These are phyloP conservation scores for Parsonsia alboflavescens DNA, from an alignment of 257 asterid genomes.

Conservation along the genomic window DNA sequence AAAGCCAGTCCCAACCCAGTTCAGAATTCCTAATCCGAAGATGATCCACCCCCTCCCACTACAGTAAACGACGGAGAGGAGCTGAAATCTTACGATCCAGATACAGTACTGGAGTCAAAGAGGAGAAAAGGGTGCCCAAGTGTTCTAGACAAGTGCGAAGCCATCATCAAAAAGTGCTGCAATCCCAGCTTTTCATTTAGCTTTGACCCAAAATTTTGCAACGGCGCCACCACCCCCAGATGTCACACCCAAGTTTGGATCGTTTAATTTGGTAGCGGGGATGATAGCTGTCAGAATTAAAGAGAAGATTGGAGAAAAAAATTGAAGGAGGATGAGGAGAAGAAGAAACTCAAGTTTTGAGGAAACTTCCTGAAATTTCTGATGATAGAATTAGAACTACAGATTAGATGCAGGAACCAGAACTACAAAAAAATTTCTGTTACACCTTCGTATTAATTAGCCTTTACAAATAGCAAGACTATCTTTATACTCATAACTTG, in stretches of 20 bases:
- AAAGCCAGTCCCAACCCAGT: neutral
- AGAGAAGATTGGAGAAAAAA: slow-evolving; percentile 3
- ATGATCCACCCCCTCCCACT: neutral
- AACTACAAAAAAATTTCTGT: no score
- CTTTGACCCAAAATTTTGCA: slow-evolving; percentile 17
- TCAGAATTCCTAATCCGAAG: neutral
- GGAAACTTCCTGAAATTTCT: slow-evolving; percentile 8
- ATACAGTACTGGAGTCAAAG: slow-evolving; percentile 9
- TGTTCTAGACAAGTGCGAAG: slow-evolving; percentile 16
- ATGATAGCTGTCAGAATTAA: neutral
- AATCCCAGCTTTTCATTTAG: slow-evolving; percentile 11
- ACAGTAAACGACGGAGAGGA: neutral
- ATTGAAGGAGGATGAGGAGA: neutral
- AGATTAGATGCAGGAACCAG: neutral
- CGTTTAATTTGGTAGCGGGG: slow-evolving; percentile 15
- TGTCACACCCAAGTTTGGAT: slow-evolving; percentile 26
- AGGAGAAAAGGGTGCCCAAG: slow-evolving; percentile 17
- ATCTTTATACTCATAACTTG: no score
- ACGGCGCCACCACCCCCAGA: slow-evolving; percentile 20
- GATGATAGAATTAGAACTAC: slow-evolving; percentile 11
- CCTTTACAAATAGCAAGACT: no score
- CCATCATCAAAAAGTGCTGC: slow-evolving; percentile 10
- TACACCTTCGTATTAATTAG: no score
- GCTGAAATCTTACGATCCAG: slow-evolving; percentile 1
- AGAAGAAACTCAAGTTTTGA: neutral